A percentile compares a stretch with the other conserved stretches of the same genome.
Conservation (phyloP, 148 eudicot genomes). For the Amaranthus palmeri region DNA sequence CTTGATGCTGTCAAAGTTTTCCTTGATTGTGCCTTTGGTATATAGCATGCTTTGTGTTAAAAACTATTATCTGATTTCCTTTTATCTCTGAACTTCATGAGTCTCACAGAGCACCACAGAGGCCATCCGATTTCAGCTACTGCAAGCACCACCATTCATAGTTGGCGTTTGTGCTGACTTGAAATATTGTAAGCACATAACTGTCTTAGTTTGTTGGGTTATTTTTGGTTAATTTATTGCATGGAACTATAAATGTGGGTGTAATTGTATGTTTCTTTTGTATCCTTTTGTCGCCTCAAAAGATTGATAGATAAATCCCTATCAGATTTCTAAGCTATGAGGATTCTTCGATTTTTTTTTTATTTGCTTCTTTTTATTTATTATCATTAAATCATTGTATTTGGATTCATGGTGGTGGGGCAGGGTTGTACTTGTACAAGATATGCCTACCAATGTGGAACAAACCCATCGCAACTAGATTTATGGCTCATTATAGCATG, state of each 20-base stretch:
- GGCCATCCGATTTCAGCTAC: constrained; percentile 79
- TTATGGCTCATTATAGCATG: background rate
- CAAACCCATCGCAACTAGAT: background rate
- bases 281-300: background rate
- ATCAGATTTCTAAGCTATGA: background rate
- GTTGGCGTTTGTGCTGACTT: constrained; percentile 68
- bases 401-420: background rate
- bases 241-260: background rate
- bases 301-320: background rate
- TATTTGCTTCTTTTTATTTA: too few relatives aligned
- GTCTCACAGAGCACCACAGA: constrained; percentile 60
- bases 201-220: constrained; percentile 2
- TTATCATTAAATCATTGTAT: too few relatives aligned
- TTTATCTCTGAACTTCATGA: constrained; percentile 15
- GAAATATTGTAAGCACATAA: constrained; percentile 61
- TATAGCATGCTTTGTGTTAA: constrained; percentile 15
- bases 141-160: constrained; percentile 75
- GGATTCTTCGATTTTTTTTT: background rate
- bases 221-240: background rate
- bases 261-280: background rate
- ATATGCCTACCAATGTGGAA: background rate
- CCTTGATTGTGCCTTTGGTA: constrained; percentile 92
- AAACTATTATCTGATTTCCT: background rate
- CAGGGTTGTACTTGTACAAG: background rate
- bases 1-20: constrained; percentile 79